Percentiles rank a stretch among this genome's conserved stretches.
Evolutionary conservation across 768 basidiomycete species (phyloP).

Genomic region (Suillus placidus): DNA sequence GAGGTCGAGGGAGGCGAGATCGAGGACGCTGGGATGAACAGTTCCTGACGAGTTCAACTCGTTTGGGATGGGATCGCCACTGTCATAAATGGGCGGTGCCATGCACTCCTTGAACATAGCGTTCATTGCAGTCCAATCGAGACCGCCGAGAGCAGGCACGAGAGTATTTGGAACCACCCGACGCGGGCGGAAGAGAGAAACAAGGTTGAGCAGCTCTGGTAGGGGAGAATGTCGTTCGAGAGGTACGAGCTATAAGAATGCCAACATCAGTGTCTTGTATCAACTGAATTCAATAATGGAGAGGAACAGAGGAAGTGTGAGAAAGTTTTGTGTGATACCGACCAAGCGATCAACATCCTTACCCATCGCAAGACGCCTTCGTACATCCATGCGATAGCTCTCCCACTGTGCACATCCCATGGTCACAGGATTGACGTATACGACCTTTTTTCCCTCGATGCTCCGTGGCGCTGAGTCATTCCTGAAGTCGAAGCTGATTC

Average conservation of each 20-base stretch:
- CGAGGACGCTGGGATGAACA: constrained; percentile 11
- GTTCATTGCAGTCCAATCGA: constrained; percentile 78
- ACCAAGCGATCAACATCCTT: constrained; percentile 68
- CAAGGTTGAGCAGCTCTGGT: constrained; percentile 82
- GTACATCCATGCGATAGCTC: constrained; percentile 47
- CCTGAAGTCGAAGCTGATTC: constrained; percentile 11
- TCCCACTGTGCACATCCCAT: constrained; percentile 65
- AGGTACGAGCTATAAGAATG: constrained; percentile 64
- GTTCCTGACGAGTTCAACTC: constrained; percentile 14
- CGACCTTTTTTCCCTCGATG: constrained; percentile 56
- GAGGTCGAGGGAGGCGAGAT: constrained; percentile 15
- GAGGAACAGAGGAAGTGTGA: background rate
- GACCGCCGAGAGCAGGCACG: constrained; percentile 47
- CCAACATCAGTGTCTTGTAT: background rate
- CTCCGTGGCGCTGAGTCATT: constrained; percentile 35
- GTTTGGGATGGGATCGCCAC: background rate
- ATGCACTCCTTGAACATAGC: constrained; percentile 68
- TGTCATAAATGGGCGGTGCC: constrained; percentile 3
- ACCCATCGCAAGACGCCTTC: constrained; percentile 41
- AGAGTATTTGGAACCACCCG: constrained; percentile 82
- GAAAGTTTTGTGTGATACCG: constrained; percentile 17
- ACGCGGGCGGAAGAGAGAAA: constrained; percentile 77
- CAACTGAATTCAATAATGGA: constrained; percentile 1
- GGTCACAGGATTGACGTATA: constrained; percentile 83
- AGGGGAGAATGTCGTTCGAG: constrained; percentile 86